Evolutionary conservation across 768 basidiomycete genomes (phyloP), one percentile per base, ranked within the genome.

Genomic region (Lentinula sp.): DNA sequence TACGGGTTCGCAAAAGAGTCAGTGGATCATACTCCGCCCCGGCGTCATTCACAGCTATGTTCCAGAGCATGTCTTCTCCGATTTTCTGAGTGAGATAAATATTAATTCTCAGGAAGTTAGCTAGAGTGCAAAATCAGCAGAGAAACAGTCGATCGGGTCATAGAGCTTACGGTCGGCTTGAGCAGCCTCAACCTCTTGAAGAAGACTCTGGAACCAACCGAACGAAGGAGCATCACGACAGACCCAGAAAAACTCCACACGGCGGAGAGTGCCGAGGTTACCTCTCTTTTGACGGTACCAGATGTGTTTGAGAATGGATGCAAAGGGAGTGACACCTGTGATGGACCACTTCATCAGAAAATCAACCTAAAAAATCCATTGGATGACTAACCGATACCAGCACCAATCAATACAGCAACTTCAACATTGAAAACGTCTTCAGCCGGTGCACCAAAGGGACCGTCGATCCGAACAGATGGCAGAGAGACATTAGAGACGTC

Each of bases 171-270:
- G 90, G 78, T 95, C 91, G 39, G 86, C 85, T 70, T 95, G 93
- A 49, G 91, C 89, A 53, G 84, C 85, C 71, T 97, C 95, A 50
- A 97, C 87, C 70, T 94, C 88, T 68, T 89, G 88, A 62, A 97
- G 79, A 57, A 97, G 76, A 63, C 82, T 86, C 72, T 95, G 92
- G 84, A 98, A 96, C 95, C 95, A 97, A 67, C 93, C 94, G 68
- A 97, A 94, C n/a, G 91, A 91, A n/a, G 92, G 92, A n/a, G 90
- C 86, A 65, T 95, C 91, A 70, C 91, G 88, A 71, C 88, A 91
- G 64, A 93, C 83, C 95, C 94, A 96, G 77, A 96, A 91, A 74
- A 96, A 95, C 67, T 96, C 93, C 61, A 97, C 95, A 46, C 90
- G 85, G 57, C 88, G 86, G 60, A 98, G 85, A 34, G 86, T 83